These are phyloP conservation scores for Tieghemostelium lacteum DNA, from an alignment of 78 protist genomes.

Conservation along the genomic window DNA sequence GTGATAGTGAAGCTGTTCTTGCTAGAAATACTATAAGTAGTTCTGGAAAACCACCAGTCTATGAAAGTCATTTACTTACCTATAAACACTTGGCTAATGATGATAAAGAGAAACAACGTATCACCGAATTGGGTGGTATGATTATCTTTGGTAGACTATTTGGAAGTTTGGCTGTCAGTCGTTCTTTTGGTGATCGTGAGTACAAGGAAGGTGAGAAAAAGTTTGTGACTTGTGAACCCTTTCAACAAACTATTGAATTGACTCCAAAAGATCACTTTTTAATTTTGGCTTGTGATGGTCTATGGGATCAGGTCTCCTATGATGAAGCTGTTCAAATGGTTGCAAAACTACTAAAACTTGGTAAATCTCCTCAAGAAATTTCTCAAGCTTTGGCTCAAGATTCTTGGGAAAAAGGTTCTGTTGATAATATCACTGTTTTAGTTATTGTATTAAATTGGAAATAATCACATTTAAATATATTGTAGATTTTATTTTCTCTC, in stretches of 20 bases:
- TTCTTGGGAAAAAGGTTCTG: slow-evolving; percentile 66
- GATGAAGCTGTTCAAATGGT: slow-evolving; percentile 37
- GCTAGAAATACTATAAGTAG: slow-evolving; percentile 23
- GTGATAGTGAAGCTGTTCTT: slow-evolving; percentile 80
- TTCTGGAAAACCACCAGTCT: slow-evolving; percentile 11
- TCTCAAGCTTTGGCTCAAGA: slow-evolving; percentile 47
- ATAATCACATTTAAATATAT: no score
- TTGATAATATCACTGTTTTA: slow-evolving; percentile 69
- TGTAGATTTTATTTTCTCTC: neutral
- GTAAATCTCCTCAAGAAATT: slow-evolving; percentile 54
- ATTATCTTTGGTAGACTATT: slow-evolving; percentile 81
- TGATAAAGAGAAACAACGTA: slow-evolving; percentile 63
- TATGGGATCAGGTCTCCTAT: slow-evolving; percentile 80
- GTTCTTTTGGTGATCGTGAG: slow-evolving; percentile 85
- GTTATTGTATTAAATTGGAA: slow-evolving; percentile 53
- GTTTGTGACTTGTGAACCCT: slow-evolving; percentile 77
- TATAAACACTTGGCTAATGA: slow-evolving; percentile 79
- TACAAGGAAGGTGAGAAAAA: slow-evolving; percentile 82
- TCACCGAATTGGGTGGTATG: slow-evolving; percentile 83
- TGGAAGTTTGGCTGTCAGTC: slow-evolving; percentile 77
- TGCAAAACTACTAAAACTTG: slow-evolving; percentile 35
- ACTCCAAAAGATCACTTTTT: slow-evolving; percentile 75
- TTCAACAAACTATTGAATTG: slow-evolving; percentile 7
- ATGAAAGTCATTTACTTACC: slow-evolving; percentile 30
- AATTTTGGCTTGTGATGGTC: slow-evolving; percentile 84